Conservation (phyloP, 495 filamentous ascomycete genomes). For the Cryomyces minteri region DNA sequence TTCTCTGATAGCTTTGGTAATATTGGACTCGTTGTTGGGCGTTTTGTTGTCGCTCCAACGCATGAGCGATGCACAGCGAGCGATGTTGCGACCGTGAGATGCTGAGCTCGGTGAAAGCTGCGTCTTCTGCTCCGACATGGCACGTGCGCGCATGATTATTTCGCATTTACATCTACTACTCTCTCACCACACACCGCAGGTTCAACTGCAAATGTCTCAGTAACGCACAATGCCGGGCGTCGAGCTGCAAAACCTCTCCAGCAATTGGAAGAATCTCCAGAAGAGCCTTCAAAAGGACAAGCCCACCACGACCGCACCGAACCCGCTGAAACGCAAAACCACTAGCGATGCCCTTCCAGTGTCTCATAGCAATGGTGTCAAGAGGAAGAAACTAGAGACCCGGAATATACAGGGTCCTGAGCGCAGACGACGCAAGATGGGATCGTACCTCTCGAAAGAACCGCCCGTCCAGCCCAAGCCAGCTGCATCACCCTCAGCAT, state of each 20-base stretch:
- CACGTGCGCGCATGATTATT: neutral
- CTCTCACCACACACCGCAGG: neutral
- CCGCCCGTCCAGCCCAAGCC: neutral
- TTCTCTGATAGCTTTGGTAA: neutral
- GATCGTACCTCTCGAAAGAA: neutral
- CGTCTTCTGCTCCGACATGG: no score
- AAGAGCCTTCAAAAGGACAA: constrained; percentile 11
- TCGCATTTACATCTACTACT: neutral
- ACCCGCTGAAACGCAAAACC: constrained; percentile 14
- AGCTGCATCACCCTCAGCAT: constrained; percentile 6
- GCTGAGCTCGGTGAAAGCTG: neutral
- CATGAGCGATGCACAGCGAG: neutral
- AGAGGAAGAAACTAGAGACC: constrained; percentile 62
- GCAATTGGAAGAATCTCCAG: constrained; percentile 27
- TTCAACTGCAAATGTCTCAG: no score
- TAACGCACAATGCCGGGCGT: constrained; percentile 6
- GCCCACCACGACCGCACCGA: constrained; percentile 1
- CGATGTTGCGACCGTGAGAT: neutral
- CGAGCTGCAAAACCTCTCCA: constrained; percentile 18
- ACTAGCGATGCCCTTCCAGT: neutral
- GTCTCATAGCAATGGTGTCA: constrained; percentile 20
- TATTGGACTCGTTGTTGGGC: neutral
- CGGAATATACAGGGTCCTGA: neutral
- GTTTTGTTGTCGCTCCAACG: neutral
- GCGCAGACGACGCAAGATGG: neutral